Percentiles rank a stretch among this genome's conserved stretches.
These are phyloP conservation scores for Rhodotorula taiwanensis DNA, from an alignment of 768 basidiomycete genomes.

Conservation along the genomic window DNA sequence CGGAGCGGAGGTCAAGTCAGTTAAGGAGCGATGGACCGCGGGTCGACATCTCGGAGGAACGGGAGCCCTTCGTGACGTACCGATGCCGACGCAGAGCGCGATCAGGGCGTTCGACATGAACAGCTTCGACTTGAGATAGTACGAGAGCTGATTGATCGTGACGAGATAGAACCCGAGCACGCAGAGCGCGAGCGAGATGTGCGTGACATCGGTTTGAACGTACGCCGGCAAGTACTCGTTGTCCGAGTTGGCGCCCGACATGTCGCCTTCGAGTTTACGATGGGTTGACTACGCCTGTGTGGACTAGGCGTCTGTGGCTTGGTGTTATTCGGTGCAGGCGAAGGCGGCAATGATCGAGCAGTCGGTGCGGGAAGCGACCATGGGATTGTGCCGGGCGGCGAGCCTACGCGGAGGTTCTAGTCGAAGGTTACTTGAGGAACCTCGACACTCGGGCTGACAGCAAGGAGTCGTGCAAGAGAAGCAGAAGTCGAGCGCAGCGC, in stretches of 20 bases:
- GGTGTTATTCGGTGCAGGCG: conserved; percentile 17
- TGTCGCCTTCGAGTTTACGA: not conserved
- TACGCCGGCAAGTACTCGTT: conserved; percentile 19
- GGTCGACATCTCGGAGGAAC: not conserved
- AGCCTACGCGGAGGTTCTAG: no score
- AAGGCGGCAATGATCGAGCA: not conserved
- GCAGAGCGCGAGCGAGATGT: conserved; percentile 42
- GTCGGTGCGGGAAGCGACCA: not conserved
- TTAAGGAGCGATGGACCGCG: not conserved
- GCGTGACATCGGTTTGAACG: conserved; percentile 42
- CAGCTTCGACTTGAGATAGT: conserved; percentile 46
- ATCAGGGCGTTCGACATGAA: conserved; percentile 43
- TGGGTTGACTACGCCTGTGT: not conserved
- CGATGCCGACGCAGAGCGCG: conserved; percentile 30
- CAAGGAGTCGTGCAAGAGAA: no score
- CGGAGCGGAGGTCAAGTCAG: conserved; percentile 24
- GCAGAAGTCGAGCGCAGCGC: no score
- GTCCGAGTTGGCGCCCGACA: not conserved
- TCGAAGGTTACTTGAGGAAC: no score
- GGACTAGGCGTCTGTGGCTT: not conserved
- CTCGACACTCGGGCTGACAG: no score
- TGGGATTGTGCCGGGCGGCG: not conserved
- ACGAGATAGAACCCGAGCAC: conserved; percentile 43
- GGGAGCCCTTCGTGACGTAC: conserved; percentile 25
- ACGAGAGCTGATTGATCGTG: conserved; percentile 43